Percentiles rank a stretch among this genome's conserved stretches.
phyloP scores from a whole-genome alignment of 805 yeast genomes.

The Naumovozyma baii region DNA sequence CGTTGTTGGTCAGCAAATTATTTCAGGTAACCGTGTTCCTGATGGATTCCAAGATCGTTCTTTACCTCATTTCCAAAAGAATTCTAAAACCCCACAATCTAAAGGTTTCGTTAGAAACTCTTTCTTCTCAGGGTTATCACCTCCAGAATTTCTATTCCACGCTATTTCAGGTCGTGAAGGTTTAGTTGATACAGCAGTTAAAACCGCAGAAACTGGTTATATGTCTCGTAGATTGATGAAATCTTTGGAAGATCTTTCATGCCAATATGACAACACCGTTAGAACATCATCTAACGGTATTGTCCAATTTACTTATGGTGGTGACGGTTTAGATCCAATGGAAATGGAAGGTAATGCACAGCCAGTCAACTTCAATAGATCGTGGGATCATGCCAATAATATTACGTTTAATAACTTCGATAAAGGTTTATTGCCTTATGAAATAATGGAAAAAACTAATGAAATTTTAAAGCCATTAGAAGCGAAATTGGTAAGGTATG shows the following conservation, averaged over 20 bases:
- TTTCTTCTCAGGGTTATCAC: constrained; percentile 84
- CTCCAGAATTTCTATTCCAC: constrained; percentile 95
- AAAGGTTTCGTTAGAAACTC: constrained; percentile 97
- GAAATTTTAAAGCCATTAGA: constrained; percentile 53
- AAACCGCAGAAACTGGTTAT: constrained; percentile 98
- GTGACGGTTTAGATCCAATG: constrained; percentile 95
- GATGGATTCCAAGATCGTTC: constrained; percentile 99
- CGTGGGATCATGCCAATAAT: constrained; percentile 88
- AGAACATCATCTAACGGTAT: constrained; percentile 93
- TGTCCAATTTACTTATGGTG: constrained; percentile 96
- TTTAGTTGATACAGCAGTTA: constrained; percentile 97
- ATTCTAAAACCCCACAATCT: constrained; percentile 93
- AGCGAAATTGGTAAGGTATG: constrained; percentile 50
- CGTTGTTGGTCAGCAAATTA: constrained; percentile 97
- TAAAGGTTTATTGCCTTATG: constrained; percentile 56
- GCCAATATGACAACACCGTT: constrained; percentile 88
- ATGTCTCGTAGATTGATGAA: constrained; percentile 98
- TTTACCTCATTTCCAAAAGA: constrained; percentile 90
- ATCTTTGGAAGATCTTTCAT: constrained; percentile 89
- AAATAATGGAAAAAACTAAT: constrained; percentile 49
- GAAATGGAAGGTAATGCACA: constrained; percentile 99
- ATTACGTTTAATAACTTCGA: constrained; percentile 53
- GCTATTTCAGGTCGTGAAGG: constrained; percentile 99
- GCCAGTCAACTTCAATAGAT: constrained; percentile 87
- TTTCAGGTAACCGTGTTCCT: constrained; percentile 97